Base-by-base conservation (phyloP, 2,329 filamentous ascomycete genomes). In the Trichoderma asperellum region DNA sequence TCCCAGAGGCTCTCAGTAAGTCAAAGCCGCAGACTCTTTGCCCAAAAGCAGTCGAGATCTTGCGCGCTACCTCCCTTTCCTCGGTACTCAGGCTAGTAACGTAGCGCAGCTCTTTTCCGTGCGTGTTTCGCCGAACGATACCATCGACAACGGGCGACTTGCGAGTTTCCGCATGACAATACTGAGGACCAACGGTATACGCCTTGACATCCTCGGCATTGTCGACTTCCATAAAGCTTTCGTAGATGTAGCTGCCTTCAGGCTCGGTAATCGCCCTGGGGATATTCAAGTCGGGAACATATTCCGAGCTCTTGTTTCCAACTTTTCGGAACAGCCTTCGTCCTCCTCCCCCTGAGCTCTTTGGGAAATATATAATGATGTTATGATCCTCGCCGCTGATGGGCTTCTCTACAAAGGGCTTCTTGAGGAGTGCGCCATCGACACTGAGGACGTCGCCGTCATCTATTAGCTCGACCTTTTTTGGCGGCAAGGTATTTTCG, bases 381-480 rank as follows among this genome's bases (percentile, higher is more conserved):
- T 99, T 99, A 82, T 99, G 96, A 76, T 99, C 95, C 81, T 99
- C 96, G 40, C 96, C 96, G 76, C 93, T 97, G n/a, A 94, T 94
- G 0, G 96, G 96, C 79, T 99, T 99, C 78, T 99, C 96, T 47
- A 99, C 96, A 77, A 99, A 99, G 0, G 96, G 96, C 77, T 99
- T 99, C 74, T 87, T 91, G 57, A 99, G 86, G 4, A 89, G 80
- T 52, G 87, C 85, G 12, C 95, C 96, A 77, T 99, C 95, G 11
- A 99, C 95, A 53, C 91, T 89, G 67, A 99, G 85, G 5, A 92
- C 91, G 77, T 99, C 94, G 34, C 92, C 92, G 73, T 97, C 91
- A 72, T 98, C 94, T n/a, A 96, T 85, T 72, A 99, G 84, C 76
- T 96, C 91, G 6, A 99, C 91, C 71, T 88, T 90, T 68, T 86